Percentiles rank a stretch among this genome's conserved stretches.
Evolutionary conservation across 495 filamentous ascomycete species (phyloP).

Genomic region (Pseudomonodictys pantanalensis): DNA sequence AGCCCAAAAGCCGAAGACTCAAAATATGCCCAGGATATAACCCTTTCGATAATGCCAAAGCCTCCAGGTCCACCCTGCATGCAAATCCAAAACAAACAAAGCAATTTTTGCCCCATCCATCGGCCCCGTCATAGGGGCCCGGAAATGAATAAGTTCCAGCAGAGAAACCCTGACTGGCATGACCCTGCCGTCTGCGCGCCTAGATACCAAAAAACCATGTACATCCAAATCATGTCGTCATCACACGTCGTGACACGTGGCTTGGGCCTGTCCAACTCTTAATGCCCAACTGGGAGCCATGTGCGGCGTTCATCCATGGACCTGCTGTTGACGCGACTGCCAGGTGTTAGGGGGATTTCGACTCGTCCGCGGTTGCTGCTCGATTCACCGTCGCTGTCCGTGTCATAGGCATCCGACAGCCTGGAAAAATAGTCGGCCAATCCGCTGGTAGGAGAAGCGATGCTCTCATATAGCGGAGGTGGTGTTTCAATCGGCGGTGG

Average conservation of each 20-base stretch:
- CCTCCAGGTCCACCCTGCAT: conserved; percentile 2
- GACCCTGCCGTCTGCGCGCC: too few species aligned
- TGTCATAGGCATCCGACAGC: conserved; percentile 59
- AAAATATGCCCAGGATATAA: conserved; percentile 1
- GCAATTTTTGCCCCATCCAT: background rate
- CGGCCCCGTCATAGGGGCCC: too few species aligned
- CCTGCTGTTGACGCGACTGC: conserved; percentile 60
- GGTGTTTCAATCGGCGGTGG: conserved; percentile 81
- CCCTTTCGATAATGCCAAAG: background rate
- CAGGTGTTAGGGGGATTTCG: conserved; percentile 66
- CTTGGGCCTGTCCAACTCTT: background rate
- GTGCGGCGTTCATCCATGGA: conserved; percentile 58
- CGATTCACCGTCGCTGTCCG: conserved; percentile 50
- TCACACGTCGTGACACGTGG: conserved; percentile 10
- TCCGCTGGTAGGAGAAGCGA: conserved; percentile 71
- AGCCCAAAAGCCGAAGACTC: background rate
- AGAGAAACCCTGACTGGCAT: too few species aligned
- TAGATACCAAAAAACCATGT: too few species aligned
- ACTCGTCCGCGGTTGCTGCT: conserved; percentile 48
- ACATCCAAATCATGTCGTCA: conserved; percentile 18
- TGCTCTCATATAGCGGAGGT: conserved; percentile 80
- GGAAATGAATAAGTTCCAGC: too few species aligned
- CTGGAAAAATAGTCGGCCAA: conserved; percentile 89
- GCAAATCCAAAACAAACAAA: background rate
- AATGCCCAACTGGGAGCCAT: conserved; percentile 42